A percentile compares a stretch with the other conserved stretches of the same genome.
Conservation (phyloP, 805 yeast species). For the Cyberlindnera subsufficiens region DNA sequence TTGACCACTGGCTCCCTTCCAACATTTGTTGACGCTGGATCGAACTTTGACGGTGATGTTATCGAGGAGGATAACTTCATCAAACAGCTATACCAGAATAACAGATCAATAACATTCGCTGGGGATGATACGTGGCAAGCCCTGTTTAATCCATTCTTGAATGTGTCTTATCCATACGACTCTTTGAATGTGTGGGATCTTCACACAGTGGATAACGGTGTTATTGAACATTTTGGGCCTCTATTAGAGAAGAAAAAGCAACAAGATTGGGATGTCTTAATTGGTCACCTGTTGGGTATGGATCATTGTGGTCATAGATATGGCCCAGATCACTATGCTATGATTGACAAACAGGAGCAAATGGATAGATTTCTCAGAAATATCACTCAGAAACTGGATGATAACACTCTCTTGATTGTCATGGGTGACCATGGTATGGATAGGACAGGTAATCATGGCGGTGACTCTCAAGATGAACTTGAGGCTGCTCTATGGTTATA, state of each 20-base stretch:
- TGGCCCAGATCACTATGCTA: conserved; percentile 76
- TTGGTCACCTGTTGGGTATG: conserved; percentile 85
- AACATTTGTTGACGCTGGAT: conserved; percentile 88
- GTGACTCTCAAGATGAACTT: conserved; percentile 87
- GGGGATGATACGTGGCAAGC: conserved; percentile 99
- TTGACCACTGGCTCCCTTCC: conserved; percentile 96
- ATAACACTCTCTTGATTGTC: conserved; percentile 64
- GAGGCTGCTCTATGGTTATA: conserved; percentile 72
- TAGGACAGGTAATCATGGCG: conserved; percentile 94
- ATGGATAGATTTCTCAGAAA: conserved; percentile 66
- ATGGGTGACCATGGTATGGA: conserved; percentile 98
- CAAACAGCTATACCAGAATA: conserved; percentile 45
- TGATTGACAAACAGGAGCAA: conserved; percentile 78
- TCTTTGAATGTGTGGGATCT: conserved; percentile 93
- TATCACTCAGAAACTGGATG: conserved; percentile 42
- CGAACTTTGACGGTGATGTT: conserved; percentile 90
- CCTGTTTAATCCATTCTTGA: conserved; percentile 69
- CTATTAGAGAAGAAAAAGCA: conserved; percentile 39
- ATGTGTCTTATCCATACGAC: conserved; percentile 74
- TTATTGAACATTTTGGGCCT: conserved; percentile 72
- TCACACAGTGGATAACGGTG: conserved; percentile 89
- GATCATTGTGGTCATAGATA: conserved; percentile 98
- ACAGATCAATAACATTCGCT: conserved; percentile 60
- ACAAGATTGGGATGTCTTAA: conserved; percentile 71
- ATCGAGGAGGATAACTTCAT: conserved; percentile 84